phyloP scores from a whole-genome alignment of 768 basidiomycete species.

The Podaxis sp. region DNA sequence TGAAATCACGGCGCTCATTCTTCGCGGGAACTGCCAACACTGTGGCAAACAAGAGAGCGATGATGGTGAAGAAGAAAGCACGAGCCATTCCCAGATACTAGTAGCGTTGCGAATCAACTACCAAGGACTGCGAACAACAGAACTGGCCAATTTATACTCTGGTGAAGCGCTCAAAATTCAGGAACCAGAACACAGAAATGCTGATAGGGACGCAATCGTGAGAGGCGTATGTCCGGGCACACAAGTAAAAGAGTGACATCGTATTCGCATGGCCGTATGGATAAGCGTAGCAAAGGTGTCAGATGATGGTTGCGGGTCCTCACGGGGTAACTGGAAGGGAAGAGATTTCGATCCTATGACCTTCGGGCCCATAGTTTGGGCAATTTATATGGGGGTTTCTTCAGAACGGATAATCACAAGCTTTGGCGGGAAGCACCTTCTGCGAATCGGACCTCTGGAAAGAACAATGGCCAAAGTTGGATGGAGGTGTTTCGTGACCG shows the following conservation, averaged over 20 bases:
- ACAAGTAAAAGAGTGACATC: background rate
- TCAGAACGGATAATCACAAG: slow-evolving; percentile 11
- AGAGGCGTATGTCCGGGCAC: background rate
- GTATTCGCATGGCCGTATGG: slow-evolving; percentile 5
- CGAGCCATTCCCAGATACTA: background rate
- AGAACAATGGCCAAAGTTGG: background rate
- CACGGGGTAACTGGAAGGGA: background rate
- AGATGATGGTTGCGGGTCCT: background rate
- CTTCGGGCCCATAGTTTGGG: background rate
- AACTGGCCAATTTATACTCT: background rate
- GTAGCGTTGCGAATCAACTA: background rate
- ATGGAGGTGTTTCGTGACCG: background rate
- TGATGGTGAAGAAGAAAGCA: slow-evolving; percentile 24
- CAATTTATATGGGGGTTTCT: background rate
- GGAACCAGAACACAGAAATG: too few species aligned
- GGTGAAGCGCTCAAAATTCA: background rate
- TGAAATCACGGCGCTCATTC: slow-evolving; percentile 17
- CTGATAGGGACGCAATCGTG: background rate
- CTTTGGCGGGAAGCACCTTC: slow-evolving; percentile 7
- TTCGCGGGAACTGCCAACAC: slow-evolving; percentile 22
- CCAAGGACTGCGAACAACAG: background rate
- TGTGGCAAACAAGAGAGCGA: slow-evolving; percentile 26
- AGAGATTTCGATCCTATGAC: slow-evolving; percentile 4
- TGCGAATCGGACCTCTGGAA: slow-evolving; percentile 1
- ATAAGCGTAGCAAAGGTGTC: background rate